A percentile compares a stretch with the other conserved stretches of the same genome.
These are phyloP conservation scores for Polyplosphaeria fusca DNA, from an alignment of 495 filamentous ascomycete species.

Conservation along the genomic window DNA sequence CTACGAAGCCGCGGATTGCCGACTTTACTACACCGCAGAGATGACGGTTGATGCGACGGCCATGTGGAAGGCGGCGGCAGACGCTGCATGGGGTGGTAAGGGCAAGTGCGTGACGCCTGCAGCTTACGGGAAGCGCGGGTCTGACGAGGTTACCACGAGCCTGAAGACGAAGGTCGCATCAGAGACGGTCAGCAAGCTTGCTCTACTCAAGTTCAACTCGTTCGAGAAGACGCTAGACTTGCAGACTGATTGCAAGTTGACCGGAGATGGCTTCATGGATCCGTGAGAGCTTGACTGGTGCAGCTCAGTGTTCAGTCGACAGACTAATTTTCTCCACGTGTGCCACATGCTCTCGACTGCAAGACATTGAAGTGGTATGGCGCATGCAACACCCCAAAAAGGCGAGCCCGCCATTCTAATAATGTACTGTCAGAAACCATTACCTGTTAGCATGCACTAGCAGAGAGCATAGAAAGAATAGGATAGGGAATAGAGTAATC, in stretches of 20 bases:
- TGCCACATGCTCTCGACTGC: too few species aligned
- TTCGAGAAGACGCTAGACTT: constrained; percentile 25
- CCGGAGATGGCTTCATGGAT: constrained; percentile 31
- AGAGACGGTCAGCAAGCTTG: neutral
- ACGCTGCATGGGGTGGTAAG: constrained; percentile 31
- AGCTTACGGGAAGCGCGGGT: constrained; percentile 3
- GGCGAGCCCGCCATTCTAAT: too few species aligned
- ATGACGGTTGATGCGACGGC: constrained; percentile 36
- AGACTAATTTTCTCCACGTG: too few species aligned
- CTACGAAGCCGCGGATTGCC: constrained; percentile 41
- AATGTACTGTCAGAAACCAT: too few species aligned
- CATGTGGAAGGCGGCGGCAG: constrained; percentile 37
- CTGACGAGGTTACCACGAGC: constrained; percentile 12
- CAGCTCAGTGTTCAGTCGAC: too few species aligned
- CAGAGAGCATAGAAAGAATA: too few species aligned
- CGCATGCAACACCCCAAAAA: too few species aligned
- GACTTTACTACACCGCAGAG: constrained; percentile 39
- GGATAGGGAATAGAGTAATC: too few species aligned
- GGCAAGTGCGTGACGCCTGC: constrained; percentile 22
- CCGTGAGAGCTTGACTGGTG: constrained; percentile 18
- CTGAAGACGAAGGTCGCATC: constrained; percentile 9
- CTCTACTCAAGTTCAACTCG: constrained; percentile 2
- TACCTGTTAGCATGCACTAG: too few species aligned
- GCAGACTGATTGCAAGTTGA: constrained; percentile 19
- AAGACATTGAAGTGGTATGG: too few species aligned